These are phyloP conservation scores for Malus hybrid DNA, from an alignment of 331 rosid genomes.

Conservation along the genomic window DNA sequence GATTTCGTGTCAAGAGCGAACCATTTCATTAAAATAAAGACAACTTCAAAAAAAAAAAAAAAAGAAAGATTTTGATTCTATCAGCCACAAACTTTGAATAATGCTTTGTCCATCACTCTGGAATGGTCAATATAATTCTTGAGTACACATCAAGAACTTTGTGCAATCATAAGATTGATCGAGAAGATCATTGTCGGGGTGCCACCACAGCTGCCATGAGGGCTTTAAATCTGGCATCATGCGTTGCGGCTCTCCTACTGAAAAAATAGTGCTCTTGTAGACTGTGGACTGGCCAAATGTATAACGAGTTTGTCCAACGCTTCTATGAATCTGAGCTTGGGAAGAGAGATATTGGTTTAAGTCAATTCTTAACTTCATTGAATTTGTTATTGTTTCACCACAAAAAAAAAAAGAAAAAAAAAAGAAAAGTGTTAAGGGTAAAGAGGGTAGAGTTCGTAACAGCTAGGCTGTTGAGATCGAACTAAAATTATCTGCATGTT, in stretches of 20 bases:
- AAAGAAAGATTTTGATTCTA: no score
- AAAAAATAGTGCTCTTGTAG: slow-evolving; percentile 34
- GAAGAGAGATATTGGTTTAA: background rate
- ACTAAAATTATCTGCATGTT: background rate
- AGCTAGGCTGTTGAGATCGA: background rate
- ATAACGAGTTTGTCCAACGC: background rate
- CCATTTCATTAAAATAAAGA: no score
- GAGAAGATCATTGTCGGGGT: slow-evolving; percentile 10
- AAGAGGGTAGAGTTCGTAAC: background rate
- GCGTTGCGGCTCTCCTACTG: background rate
- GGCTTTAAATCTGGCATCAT: no score
- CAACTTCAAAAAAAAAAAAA: no score
- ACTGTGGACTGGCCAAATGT: slow-evolving; percentile 58
- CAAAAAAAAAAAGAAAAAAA: no score
- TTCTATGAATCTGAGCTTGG: background rate
- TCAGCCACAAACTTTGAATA: no score
- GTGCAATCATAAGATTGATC: no score
- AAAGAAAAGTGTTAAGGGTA: background rate
- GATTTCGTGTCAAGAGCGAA: no score
- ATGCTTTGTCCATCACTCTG: no score
- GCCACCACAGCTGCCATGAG: slow-evolving; percentile 58
- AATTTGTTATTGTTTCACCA: background rate
- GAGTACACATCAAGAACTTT: no score
- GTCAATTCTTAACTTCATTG: no score
- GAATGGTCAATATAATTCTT: no score